Percentiles rank a stretch among this genome's conserved stretches.
Evolutionary conservation across 208 protist species (phyloP).

Genomic region (Trypanosoma congolense): DNA sequence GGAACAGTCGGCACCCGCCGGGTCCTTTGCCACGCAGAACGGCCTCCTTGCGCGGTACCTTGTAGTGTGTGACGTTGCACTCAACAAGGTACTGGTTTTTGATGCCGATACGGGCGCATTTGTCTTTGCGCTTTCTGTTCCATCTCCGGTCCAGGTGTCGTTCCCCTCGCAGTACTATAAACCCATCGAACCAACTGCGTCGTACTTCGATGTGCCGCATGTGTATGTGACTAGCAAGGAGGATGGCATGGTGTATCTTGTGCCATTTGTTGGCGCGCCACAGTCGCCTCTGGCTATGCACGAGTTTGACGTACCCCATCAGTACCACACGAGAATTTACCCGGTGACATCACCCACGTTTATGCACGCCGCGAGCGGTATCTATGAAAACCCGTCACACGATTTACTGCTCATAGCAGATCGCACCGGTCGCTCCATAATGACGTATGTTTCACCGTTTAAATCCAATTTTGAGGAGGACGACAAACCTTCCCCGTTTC

Average conservation of each 20-base stretch:
- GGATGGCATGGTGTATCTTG: constrained; percentile 74
- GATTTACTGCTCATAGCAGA: constrained; percentile 74
- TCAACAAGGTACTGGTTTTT: constrained; percentile 76
- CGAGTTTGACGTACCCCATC: constrained; percentile 18
- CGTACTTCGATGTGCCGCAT: constrained; percentile 55
- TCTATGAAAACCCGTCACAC: constrained; percentile 77
- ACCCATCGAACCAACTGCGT: constrained; percentile 1
- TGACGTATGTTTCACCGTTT: constrained; percentile 68
- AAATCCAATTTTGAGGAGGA: constrained; percentile 26
- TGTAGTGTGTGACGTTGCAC: constrained; percentile 70
- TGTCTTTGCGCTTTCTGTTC: constrained; percentile 62
- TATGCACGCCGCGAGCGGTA: constrained; percentile 65
- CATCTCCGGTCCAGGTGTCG: constrained; percentile 81
- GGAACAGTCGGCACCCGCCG: constrained; percentile 47
- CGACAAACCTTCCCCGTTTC: constrained; percentile 43
- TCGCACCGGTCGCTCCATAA: constrained; percentile 66
- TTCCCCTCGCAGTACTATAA: constrained; percentile 57
- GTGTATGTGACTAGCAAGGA: constrained; percentile 89
- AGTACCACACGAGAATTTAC: constrained; percentile 25
- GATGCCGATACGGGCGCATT: constrained; percentile 55
- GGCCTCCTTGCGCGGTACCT: constrained; percentile 58
- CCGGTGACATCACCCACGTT: constrained; percentile 37
- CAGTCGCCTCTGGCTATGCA: not conserved
- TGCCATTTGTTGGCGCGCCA: constrained; percentile 45
- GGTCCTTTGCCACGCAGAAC: constrained; percentile 34